Evolutionary conservation across 192 early-diverging fungal genomes (phyloP).

Genomic region (Backusella psychrophila): DNA sequence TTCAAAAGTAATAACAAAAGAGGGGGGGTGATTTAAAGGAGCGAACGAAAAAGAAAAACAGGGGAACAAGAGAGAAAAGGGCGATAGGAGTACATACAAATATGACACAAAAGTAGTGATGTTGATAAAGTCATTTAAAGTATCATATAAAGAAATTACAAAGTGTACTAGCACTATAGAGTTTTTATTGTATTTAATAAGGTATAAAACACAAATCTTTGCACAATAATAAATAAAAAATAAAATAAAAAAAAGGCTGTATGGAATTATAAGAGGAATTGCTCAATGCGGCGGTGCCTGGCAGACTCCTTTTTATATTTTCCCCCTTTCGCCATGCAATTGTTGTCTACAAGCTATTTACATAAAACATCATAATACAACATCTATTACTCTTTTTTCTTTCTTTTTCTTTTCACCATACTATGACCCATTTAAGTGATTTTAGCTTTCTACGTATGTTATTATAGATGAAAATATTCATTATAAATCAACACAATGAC

Average conservation of each 20-base stretch:
- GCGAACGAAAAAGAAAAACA: background rate
- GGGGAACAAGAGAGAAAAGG: no score
- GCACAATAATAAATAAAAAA: constrained; percentile 18
- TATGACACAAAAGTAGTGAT: background rate
- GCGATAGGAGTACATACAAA: no score
- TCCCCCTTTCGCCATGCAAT: constrained; percentile 79
- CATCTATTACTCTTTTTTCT: background rate
- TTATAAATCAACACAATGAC: constrained; percentile 28
- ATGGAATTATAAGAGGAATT: constrained; percentile 85
- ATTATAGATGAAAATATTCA: background rate
- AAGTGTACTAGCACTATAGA: background rate
- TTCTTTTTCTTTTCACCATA: background rate
- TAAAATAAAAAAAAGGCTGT: constrained; percentile 74
- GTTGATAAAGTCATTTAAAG: background rate
- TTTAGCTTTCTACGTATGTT: constrained; percentile 38
- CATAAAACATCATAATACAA: background rate
- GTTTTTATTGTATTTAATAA: background rate
- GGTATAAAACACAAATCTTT: no score
- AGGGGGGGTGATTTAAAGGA: background rate
- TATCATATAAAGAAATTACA: background rate
- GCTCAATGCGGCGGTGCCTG: constrained; percentile 84
- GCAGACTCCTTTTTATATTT: constrained; percentile 80
- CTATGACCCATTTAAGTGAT: constrained; percentile 38
- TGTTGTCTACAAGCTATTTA: background rate
- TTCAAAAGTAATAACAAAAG: background rate